A percentile compares a stretch with the other conserved stretches of the same genome.
These are phyloP conservation scores for Penicillium pulvis DNA, from an alignment of 495 filamentous ascomycete genomes.

Conservation along the genomic window DNA sequence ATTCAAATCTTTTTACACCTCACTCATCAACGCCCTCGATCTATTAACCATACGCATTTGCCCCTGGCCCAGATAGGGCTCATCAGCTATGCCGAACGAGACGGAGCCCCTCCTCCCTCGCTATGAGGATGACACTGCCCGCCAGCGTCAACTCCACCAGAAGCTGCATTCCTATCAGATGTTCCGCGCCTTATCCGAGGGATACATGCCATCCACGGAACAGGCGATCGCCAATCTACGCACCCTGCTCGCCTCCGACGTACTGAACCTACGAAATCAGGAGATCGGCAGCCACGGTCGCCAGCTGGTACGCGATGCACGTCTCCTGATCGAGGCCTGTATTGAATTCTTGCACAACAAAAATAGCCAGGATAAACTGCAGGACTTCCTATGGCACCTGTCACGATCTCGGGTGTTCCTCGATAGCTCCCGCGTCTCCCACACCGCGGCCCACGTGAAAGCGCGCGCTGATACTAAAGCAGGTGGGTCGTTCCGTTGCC, in stretches of 20 bases:
- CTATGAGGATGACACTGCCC: conserved; percentile 78
- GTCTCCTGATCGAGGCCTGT: conserved; percentile 70
- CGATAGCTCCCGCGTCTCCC: conserved; percentile 65
- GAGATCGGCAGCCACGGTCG: conserved; percentile 78
- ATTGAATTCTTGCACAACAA: conserved; percentile 79
- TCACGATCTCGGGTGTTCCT: conserved; percentile 69
- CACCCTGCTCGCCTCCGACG: conserved; percentile 72
- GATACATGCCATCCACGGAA: conserved; percentile 90
- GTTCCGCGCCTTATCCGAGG: conserved; percentile 77
- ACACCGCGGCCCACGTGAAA: conserved; percentile 63
- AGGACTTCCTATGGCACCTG: conserved; percentile 89
- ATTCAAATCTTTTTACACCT: background rate
- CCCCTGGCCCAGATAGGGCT: background rate
- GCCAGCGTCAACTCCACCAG: conserved; percentile 75
- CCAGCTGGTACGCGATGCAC: conserved; percentile 68
- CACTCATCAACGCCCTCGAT: background rate
- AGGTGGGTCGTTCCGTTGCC: conserved; percentile 48
- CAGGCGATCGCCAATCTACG: conserved; percentile 81
- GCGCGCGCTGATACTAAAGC: conserved; percentile 77
- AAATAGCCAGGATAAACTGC: conserved; percentile 81
- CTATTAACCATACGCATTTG: background rate
- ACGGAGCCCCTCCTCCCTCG: conserved; percentile 79
- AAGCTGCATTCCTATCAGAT: conserved; percentile 94
- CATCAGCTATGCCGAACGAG: conserved; percentile 55
- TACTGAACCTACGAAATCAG: conserved; percentile 75